phyloP scores from a whole-genome alignment of 2,329 filamentous ascomycete genomes.

The Cytospora leucostoma region DNA sequence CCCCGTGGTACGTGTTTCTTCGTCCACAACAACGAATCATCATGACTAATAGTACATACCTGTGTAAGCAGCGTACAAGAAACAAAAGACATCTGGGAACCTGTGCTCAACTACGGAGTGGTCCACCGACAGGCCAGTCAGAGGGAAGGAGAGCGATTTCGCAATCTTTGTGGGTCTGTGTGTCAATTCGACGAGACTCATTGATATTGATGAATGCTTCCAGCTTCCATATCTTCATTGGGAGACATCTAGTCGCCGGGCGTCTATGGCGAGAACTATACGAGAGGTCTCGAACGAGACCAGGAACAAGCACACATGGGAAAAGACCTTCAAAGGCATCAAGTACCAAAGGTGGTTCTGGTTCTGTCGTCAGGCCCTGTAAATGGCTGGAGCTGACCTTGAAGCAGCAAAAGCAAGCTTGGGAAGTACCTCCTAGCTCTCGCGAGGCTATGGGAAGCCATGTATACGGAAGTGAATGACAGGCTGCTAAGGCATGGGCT shows the following conservation, averaged over 20 bases:
- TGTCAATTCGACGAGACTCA: neutral
- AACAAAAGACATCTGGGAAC: neutral
- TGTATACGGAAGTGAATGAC: slow-evolving; percentile 11
- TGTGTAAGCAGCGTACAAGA: neutral
- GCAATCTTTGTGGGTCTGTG: slow-evolving; percentile 4
- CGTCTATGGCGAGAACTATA: neutral
- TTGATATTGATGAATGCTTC: neutral
- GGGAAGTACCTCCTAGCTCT: slow-evolving; percentile 3
- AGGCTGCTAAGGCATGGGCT: slow-evolving; percentile 6
- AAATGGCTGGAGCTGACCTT: neutral
- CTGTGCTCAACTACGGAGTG: neutral
- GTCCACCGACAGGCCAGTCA: neutral
- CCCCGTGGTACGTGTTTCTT: slow-evolving; percentile 1
- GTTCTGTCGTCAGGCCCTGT: neutral
- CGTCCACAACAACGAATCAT: neutral
- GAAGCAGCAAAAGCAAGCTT: neutral
- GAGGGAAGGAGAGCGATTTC: neutral
- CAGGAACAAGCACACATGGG: neutral
- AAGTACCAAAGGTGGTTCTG: neutral
- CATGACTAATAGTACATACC: neutral
- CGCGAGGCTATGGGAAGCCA: slow-evolving; percentile 17
- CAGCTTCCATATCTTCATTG: slow-evolving; percentile 23
- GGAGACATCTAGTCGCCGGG: slow-evolving; percentile 7
- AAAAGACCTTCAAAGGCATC: neutral
- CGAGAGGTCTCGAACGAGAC: neutral